Evolutionary conservation across 495 filamentous ascomycete genomes (phyloP).

Genomic region (Astrothelium macrocarpum): DNA sequence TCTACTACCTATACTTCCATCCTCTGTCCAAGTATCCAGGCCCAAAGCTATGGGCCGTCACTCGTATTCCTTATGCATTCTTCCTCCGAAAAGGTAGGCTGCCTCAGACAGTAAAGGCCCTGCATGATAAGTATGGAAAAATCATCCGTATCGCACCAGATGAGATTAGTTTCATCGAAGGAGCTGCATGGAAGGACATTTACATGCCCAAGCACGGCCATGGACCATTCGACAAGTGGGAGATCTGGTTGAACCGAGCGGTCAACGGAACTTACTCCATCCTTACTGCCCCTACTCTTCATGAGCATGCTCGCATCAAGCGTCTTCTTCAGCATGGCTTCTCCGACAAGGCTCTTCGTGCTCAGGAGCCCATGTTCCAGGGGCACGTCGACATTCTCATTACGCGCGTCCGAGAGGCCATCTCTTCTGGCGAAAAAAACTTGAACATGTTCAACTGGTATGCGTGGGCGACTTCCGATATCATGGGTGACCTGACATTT

Average conservation of each 20-base stretch:
- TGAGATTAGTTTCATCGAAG: conserved; percentile 39
- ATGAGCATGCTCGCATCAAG: neutral
- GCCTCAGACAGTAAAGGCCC: conserved; percentile 9
- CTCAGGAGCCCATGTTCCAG: conserved; percentile 5
- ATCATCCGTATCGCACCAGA: conserved; percentile 47
- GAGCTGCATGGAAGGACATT: conserved; percentile 42
- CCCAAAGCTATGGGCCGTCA: neutral
- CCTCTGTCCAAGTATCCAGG: conserved; percentile 2
- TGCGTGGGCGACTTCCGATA: conserved; percentile 27
- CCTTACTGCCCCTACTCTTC: neutral
- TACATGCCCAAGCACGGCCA: conserved; percentile 17
- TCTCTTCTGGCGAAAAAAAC: conserved; percentile 2
- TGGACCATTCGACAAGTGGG: neutral
- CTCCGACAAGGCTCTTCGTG: conserved; percentile 9
- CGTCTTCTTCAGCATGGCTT: conserved; percentile 9
- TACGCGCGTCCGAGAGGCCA: neutral
- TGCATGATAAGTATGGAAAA: conserved; percentile 43
- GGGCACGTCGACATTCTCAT: conserved; percentile 2
- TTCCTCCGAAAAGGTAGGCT: conserved; percentile 1
- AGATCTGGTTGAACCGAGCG: conserved; percentile 1
- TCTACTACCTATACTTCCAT: conserved; percentile 2
- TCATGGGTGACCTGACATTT: conserved; percentile 32
- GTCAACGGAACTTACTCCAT: neutral
- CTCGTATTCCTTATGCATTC: conserved; percentile 1
- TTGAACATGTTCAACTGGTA: conserved; percentile 11